These are phyloP conservation scores for Gossypium bickii DNA, from an alignment of 345 rosid genomes.

Conservation along the genomic window DNA sequence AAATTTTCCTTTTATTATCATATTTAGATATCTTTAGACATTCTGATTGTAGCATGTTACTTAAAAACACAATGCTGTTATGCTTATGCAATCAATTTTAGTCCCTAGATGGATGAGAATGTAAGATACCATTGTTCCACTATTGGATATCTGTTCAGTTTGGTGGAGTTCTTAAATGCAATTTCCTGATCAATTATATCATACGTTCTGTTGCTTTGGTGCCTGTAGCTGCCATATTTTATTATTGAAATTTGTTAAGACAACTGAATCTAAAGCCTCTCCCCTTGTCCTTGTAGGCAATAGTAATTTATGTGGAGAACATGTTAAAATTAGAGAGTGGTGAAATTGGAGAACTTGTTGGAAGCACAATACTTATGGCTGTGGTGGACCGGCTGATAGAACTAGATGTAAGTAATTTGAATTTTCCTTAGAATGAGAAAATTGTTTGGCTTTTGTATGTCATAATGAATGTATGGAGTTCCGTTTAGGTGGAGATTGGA, in stretches of 20 bases:
- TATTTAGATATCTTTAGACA: not conserved
- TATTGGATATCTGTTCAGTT: not conserved
- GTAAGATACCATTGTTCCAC: not conserved
- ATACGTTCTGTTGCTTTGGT: not conserved
- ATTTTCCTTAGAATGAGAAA: conserved; percentile 3
- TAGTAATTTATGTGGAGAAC: conserved; percentile 61
- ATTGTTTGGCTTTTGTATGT: conserved; percentile 2
- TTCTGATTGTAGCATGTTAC: not conserved
- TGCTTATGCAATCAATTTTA: not conserved
- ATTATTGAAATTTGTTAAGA: conserved; percentile 1
- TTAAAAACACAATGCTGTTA: not conserved
- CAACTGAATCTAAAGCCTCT: not conserved
- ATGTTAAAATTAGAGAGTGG: conserved; percentile 76
- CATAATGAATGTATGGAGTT: conserved; percentile 5
- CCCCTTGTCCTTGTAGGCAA: conserved; percentile 24
- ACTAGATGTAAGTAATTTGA: conserved; percentile 68
- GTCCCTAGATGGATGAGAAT: not conserved
- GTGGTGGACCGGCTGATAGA: conserved; percentile 78
- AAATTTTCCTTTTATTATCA: not conserved
- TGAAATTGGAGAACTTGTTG: conserved; percentile 62
- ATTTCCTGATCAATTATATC: not conserved
- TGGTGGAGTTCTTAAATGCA: not conserved
- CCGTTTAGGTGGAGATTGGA: conserved; percentile 60
- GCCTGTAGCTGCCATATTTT: conserved; percentile 1
- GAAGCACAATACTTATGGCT: conserved; percentile 56